Conservation (phyloP, 257 asterid species). For the Eucommia ulmoides region DNA sequence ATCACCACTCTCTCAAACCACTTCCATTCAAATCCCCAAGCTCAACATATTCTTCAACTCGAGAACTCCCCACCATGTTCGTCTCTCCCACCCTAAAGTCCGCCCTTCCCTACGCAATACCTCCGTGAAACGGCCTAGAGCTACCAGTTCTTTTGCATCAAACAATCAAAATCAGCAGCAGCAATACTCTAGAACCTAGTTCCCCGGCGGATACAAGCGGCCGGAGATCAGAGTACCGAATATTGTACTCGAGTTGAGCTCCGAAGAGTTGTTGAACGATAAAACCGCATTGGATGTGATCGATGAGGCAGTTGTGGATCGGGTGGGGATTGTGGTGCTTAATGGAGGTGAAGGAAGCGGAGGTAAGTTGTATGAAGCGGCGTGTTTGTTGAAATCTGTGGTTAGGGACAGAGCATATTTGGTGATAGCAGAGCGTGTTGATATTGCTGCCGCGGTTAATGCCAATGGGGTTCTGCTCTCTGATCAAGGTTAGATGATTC, state of each 20-base stretch:
- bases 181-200: conserved; percentile 50
- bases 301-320: conserved; percentile 48
- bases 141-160: conserved; percentile 6
- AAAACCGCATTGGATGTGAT: conserved; percentile 32
- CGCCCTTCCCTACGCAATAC: conserved; percentile 11
- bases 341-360: conserved; percentile 54
- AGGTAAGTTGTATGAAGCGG: conserved; percentile 69
- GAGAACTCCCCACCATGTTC: background rate
- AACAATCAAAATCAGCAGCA: conserved; percentile 29
- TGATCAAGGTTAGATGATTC: conserved; percentile 99
- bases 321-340: conserved; percentile 77
- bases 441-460: conserved; percentile 72
- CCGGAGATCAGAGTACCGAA: conserved; percentile 78
- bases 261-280: conserved; percentile 43
- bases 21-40: background rate
- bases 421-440: conserved; percentile 82
- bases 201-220: conserved; percentile 94
- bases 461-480: conserved; percentile 91
- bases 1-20: conserved; percentile 1
- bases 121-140: conserved; percentile 8
- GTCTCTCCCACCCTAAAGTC: background rate
- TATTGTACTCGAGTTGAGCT: conserved; percentile 44
- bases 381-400: conserved; percentile 67
- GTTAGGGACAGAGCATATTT: conserved; percentile 71
- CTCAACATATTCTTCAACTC: background rate